phyloP scores from a whole-genome alignment of 2,329 filamentous ascomycete species.

The Geosmithia putterillii region DNA sequence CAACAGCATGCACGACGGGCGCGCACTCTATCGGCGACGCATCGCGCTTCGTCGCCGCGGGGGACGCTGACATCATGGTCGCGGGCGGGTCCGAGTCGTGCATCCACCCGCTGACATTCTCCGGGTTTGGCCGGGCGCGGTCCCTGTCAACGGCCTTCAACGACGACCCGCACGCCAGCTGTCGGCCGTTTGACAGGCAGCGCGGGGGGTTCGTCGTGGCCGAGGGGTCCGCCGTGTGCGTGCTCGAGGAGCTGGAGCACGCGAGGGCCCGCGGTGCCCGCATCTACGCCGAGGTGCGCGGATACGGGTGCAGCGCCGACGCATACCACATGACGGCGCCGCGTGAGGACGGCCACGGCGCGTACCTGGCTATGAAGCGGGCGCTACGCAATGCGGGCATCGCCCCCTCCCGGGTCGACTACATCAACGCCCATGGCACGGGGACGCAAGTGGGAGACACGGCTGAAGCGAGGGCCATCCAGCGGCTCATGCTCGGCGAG shows the following conservation, averaged over 20 bases:
- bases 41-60: conserved; percentile 79
- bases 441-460: conserved; percentile 75
- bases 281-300: conserved; percentile 81
- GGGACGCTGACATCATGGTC: conserved; percentile 89
- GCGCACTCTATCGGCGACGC: conserved; percentile 93
- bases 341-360: conserved; percentile 68
- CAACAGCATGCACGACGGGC: conserved; percentile 92
- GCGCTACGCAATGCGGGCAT: conserved; percentile 64
- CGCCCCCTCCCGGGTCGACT: conserved; percentile 62
- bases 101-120: conserved; percentile 85
- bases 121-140: conserved; percentile 79
- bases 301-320: conserved; percentile 85
- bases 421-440: conserved; percentile 93
- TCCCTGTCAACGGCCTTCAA: conserved; percentile 80
- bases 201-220: conserved; percentile 84
- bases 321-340: conserved; percentile 92
- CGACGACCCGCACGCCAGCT: conserved; percentile 54
- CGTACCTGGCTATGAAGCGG: conserved; percentile 71
- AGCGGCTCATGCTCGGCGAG: conserved; percentile 60
- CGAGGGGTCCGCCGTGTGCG: conserved; percentile 77
- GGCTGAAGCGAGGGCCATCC: conserved; percentile 79
- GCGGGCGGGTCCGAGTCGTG: conserved; percentile 94
- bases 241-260: conserved; percentile 86
- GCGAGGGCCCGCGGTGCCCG: conserved; percentile 64
- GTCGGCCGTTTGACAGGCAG: conserved; percentile 73